phyloP scores from a whole-genome alignment of 495 filamentous ascomycete species.

The Lichina pygmaea region DNA sequence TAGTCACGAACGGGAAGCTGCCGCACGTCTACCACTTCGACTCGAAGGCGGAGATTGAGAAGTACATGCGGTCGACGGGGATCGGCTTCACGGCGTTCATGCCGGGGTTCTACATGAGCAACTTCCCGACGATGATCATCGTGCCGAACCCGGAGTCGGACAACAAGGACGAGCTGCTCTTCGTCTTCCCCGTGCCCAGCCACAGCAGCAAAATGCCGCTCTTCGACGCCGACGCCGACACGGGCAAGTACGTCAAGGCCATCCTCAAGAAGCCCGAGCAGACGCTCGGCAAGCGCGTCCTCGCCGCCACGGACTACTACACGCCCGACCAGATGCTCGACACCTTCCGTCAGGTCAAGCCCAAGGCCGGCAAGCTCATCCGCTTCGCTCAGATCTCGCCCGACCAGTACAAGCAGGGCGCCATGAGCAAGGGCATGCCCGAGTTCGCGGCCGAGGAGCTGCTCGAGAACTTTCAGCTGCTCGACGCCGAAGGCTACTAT shows the following conservation, averaged over 20 bases:
- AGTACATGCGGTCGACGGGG: slow-evolving; percentile 22
- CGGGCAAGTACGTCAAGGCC: background rate
- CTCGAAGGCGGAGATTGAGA: slow-evolving; percentile 27
- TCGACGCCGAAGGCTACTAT: background rate
- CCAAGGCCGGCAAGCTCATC: background rate
- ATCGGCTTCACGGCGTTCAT: slow-evolving; percentile 27
- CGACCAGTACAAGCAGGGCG: background rate
- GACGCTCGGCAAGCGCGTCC: background rate
- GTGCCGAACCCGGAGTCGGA: slow-evolving; percentile 6
- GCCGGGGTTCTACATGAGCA: slow-evolving; percentile 32
- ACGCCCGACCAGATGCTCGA: background rate
- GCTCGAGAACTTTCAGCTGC: background rate
- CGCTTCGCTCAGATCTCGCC: background rate
- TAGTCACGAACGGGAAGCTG: slow-evolving; percentile 18
- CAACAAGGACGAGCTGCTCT: background rate
- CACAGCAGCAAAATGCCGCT: background rate
- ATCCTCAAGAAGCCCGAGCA: background rate
- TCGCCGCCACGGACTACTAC: background rate
- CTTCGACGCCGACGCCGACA: background rate
- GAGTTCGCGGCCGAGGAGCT: background rate
- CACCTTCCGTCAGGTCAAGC: background rate
- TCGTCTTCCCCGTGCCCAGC: background rate
- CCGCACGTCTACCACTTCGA: slow-evolving; percentile 34
- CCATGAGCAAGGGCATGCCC: background rate
- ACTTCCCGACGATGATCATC: slow-evolving; percentile 7